These are phyloP conservation scores for Salvia hispanica DNA, from an alignment of 257 asterid genomes.

Conservation along the genomic window DNA sequence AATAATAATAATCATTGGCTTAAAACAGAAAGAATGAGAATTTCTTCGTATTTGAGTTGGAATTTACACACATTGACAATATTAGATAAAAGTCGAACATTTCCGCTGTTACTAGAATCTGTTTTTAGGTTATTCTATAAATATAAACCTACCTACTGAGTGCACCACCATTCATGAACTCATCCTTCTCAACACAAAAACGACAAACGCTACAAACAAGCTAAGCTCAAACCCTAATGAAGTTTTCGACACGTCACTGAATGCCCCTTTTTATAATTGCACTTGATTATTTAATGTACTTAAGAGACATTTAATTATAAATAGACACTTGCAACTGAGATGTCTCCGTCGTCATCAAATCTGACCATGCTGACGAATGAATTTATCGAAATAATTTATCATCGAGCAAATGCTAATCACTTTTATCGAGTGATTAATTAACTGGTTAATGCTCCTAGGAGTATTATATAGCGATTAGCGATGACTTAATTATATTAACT, in stretches of 20 bases:
- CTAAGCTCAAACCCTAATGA: slow-evolving; percentile 11
- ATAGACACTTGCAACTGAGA: neutral
- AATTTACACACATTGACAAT: too few relatives aligned
- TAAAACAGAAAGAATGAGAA: too few relatives aligned
- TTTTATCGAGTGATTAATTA: neutral
- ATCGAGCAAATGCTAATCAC: neutral
- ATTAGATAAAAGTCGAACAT: too few relatives aligned
- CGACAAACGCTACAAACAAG: slow-evolving; percentile 14
- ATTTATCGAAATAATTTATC: slow-evolving; percentile 10
- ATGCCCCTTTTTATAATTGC: neutral
- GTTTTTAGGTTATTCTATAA: too few relatives aligned
- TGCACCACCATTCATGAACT: too few relatives aligned
- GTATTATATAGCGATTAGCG: too few relatives aligned
- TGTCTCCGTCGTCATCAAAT: slow-evolving; percentile 26
- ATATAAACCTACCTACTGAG: too few relatives aligned
- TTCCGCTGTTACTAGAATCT: too few relatives aligned
- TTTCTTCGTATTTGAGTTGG: too few relatives aligned
- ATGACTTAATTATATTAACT: neutral
- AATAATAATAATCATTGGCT: too few relatives aligned
- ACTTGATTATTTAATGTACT: neutral
- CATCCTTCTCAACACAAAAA: neutral
- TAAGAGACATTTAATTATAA: neutral
- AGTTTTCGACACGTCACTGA: neutral
- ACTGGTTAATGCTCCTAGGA: neutral
- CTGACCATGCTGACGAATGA: slow-evolving; percentile 18